A percentile compares a stretch with the other conserved stretches of the same genome.
phyloP scores from a whole-genome alignment of 106 monocot genomes.

The Acanthochlamys bracteata region DNA sequence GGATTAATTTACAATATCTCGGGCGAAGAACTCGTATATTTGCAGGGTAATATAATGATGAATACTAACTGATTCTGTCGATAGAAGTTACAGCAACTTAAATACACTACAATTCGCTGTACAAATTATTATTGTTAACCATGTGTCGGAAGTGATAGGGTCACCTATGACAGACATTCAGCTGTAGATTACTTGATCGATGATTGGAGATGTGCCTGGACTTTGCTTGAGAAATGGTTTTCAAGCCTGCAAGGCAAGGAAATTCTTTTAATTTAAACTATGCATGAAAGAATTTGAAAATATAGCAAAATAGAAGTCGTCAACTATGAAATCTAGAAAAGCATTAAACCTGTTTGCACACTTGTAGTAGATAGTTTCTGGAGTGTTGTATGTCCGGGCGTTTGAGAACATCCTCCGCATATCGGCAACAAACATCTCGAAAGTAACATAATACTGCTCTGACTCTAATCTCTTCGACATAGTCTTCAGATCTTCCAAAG shows the following conservation, averaged over 20 bases:
- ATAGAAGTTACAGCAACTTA: too few relatives aligned
- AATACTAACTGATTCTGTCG: too few relatives aligned
- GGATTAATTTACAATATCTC: too few relatives aligned
- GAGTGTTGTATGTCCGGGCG: conserved; percentile 86
- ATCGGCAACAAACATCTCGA: conserved; percentile 97
- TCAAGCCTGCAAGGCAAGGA: conserved; percentile 45
- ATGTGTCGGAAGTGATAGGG: too few relatives aligned
- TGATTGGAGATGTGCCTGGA: conserved; percentile 37
- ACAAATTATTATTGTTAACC: too few relatives aligned
- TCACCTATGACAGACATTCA: too few relatives aligned
- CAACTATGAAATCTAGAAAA: neutral
- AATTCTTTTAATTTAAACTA: neutral
- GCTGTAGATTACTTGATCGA: conserved; percentile 19
- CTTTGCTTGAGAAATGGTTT: conserved; percentile 52
- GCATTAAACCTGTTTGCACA: conserved; percentile 65
- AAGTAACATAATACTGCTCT: conserved; percentile 84
- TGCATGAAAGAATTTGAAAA: neutral
- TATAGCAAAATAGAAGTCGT: neutral
- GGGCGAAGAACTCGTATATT: too few relatives aligned
- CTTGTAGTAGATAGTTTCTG: conserved; percentile 96
- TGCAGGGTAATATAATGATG: too few relatives aligned
- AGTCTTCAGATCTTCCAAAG: conserved; percentile 63
- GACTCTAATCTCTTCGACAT: conserved; percentile 89
- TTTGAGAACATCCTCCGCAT: conserved; percentile 84
- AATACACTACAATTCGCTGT: too few relatives aligned